Evolutionary conservation across 1,284 basidiomycete species (phyloP), one percentile per base, ranked within the genome.

Genomic region (Hortiboletus rubellus): DNA sequence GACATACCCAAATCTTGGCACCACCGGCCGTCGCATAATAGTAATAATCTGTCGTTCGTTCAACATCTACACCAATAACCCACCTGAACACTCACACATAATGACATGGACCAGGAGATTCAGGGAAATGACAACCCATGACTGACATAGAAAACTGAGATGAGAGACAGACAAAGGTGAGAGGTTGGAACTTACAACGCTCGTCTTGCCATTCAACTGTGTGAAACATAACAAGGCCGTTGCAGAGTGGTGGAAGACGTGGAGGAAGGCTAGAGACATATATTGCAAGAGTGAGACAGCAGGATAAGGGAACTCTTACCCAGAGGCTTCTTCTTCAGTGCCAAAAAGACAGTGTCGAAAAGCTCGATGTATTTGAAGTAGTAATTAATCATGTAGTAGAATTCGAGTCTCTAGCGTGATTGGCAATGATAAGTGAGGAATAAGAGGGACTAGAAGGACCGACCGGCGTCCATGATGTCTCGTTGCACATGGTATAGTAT

Each of bases 161-260:
- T 38, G 52, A 49, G 43, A 34, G 54, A 51, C 51, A 46, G 15
- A 34, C 37, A 18, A 38, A 40, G 18, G 38, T 10, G 8, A 36
- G 1, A 24, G 44, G 50, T 17, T 24, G 11, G 24, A 31, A 75
- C 87, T 63, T 73, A 94, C 92, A 61, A 97, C 87, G 63, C 91
- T 92, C 50, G 95, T 96, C 73, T 84, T 84, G 70, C 97, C 96
- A 67, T 96, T 90, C 62, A 99, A 82, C 78, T 99, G 96, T 55
- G 89, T 88, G 75, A 88, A 98, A 79, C 96, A 98, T 59, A 99
- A 82, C 54, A 96, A 76, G 58, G 96, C 96, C 55, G 96, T 98
- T n/a, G 96, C 96, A 60, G 96, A 94, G 80, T 98, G 96, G 76
- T 98, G 96, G 82, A 97, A 98, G 66, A 98, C 96, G 75, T 99